Evolutionary conservation across 345 rosid species (phyloP), one percentile per base, ranked within the genome.

Genomic region (Geranium brycei): DNA sequence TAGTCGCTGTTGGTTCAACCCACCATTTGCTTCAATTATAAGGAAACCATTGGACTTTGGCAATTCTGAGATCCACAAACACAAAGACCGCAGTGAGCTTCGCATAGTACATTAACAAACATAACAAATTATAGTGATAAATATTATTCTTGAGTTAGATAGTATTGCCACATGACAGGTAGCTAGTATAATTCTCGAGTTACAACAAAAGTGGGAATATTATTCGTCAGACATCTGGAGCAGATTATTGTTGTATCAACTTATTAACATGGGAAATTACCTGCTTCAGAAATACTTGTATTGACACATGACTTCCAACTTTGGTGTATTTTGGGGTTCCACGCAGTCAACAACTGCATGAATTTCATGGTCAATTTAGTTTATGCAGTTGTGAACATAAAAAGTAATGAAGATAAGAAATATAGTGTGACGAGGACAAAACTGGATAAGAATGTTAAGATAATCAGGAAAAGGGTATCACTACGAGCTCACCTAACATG

Each of bases 11-110:
- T 92, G 99, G 76, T 90, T 92, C 79, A 92, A 77, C 51, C 99
- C 99, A 10, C 97, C 97, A 76, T 90, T 90, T 2, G 99, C 99
- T 81, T 93, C 99, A 58, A 93, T 80, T 51, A 93, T 87, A n/a
- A 93, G 88, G 71, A 71, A 93, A 68, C 97, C 97, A 78, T 87
- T 93, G 14, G 97, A 81, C 72, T 71, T 69, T 1, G 88, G 85
- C 74, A 85, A 66, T 71, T 82, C 89, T 72, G 73, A 47, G 68
- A 73, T 64, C 75, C 80, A 68, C 64, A 77, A 72, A 59, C 60
- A 73, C 31, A 66, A 58, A 53, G 64, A 59, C 51, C 23, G 64
- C 28, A 57, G 65, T 77, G 59, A 75, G 72, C 38, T 35, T 68
- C 62, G 3, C 51, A 53, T 15, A 5, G 13, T 47, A 30, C 31